Conservation (phyloP, 306 rosid genomes). For the Corylus americana region DNA sequence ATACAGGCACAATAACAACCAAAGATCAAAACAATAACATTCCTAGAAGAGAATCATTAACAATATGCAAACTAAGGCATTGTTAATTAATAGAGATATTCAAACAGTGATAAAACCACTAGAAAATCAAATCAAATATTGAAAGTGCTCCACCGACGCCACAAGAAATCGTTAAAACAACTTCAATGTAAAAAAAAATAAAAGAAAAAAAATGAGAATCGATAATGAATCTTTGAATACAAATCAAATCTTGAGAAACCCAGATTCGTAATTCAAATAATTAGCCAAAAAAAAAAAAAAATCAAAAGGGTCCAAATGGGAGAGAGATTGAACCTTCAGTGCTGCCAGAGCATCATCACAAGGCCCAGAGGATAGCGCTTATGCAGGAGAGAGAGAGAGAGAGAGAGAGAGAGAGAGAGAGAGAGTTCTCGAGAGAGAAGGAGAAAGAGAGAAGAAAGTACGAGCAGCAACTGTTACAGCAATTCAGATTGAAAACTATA, state of each 20-base stretch:
- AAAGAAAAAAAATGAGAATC: neutral
- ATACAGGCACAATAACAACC: too few species aligned
- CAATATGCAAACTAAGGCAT: too few species aligned
- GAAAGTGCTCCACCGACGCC: too few species aligned
- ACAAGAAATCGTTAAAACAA: too few species aligned
- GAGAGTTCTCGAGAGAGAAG: neutral
- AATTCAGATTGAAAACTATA: conserved; percentile 63
- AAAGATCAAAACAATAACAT: too few species aligned
- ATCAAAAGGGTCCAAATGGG: too few species aligned
- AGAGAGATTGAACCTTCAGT: conserved; percentile 47
- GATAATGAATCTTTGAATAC: neutral
- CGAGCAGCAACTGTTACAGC: conserved; percentile 33
- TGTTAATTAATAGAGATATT: too few species aligned
- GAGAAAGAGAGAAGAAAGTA: conserved; percentile 7
- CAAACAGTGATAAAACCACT: too few species aligned
- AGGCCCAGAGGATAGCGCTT: conserved; percentile 34
- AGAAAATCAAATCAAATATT: too few species aligned
- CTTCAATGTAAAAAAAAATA: too few species aligned
- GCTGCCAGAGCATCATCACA: conserved; percentile 32
- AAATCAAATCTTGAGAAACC: neutral
- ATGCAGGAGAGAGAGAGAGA: neutral
- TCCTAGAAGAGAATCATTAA: too few species aligned
- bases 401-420: neutral
- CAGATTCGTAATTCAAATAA: neutral
- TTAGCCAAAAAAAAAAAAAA: neutral